These are phyloP conservation scores for Eucalyptus caleyi DNA, from an alignment of 345 rosid genomes.

Conservation along the genomic window DNA sequence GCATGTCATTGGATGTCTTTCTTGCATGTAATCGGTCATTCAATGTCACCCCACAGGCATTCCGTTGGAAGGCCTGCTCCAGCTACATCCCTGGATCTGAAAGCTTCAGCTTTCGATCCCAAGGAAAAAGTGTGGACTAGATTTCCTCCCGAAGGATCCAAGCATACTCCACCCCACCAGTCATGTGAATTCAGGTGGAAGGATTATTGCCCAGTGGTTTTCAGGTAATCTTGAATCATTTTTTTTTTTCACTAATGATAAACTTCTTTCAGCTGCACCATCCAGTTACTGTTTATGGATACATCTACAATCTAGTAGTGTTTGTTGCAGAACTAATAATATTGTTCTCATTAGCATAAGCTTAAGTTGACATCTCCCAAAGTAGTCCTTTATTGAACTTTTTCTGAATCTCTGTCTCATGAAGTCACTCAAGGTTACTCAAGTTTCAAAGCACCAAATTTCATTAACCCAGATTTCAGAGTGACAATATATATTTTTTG, in stretches of 20 bases:
- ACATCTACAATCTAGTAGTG: not conserved
- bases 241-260: not conserved
- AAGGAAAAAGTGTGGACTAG: conserved; percentile 94
- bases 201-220: conserved; percentile 95
- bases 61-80: conserved; percentile 95
- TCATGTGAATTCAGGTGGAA: conserved; percentile 93
- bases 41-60: conserved; percentile 32
- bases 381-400: not conserved
- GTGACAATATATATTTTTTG: not conserved
- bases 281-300: not conserved
- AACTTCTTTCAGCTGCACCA: not conserved
- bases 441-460: not conserved
- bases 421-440: not conserved
- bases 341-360: not conserved
- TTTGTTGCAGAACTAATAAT: not conserved
- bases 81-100: conserved; percentile 72
- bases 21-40: not conserved
- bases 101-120: conserved; percentile 89
- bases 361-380: not conserved
- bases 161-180: conserved; percentile 92
- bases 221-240: conserved; percentile 38
- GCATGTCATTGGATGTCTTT: not conserved
- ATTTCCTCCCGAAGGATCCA: conserved; percentile 91
- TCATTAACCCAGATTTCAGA: not conserved
- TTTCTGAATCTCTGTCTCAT: not conserved